Conservation (phyloP, 768 basidiomycete species). For the Lactarius hatsudake region DNA sequence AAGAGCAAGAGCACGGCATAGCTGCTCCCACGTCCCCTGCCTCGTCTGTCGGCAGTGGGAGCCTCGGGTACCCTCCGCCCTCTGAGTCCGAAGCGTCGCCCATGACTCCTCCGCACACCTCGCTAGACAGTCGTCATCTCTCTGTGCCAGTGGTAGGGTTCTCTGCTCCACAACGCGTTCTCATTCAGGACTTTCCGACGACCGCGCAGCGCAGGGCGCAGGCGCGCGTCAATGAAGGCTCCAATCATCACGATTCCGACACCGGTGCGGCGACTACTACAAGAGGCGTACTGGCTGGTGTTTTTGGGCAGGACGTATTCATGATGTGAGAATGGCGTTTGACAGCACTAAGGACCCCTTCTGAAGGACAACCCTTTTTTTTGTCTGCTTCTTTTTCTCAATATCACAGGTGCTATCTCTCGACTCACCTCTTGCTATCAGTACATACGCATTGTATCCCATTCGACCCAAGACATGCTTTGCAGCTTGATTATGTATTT, state of each 20-base stretch:
- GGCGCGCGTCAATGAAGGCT: not conserved
- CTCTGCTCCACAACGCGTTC: not conserved
- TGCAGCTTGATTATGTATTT: slow-evolving; percentile 21
- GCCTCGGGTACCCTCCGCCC: not conserved
- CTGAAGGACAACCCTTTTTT: not conserved
- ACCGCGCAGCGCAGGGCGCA: not conserved
- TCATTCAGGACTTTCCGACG: slow-evolving; percentile 4
- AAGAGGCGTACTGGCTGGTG: not conserved
- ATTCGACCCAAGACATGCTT: not conserved
- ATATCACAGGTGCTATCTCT: slow-evolving; percentile 3
- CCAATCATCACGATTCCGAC: not conserved
- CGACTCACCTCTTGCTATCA: slow-evolving; percentile 9
- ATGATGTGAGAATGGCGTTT: not conserved
- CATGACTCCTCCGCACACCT: slow-evolving; percentile 23
- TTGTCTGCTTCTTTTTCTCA: not conserved
- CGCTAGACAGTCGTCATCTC: slow-evolving; percentile 8
- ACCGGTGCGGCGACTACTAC: not conserved
- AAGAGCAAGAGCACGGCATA: slow-evolving; percentile 1
- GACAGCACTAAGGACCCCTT: slow-evolving; percentile 3
- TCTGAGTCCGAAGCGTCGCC: slow-evolving; percentile 24
- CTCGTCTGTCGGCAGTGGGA: slow-evolving; percentile 19
- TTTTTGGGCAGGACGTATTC: slow-evolving; percentile 16
- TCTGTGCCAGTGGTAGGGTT: not conserved
- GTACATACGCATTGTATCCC: slow-evolving; percentile 18
- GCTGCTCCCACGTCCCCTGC: slow-evolving; percentile 11